Base-by-base conservation (phyloP, 2,329 filamentous ascomycete genomes). In the Acarospora socialis region DNA sequence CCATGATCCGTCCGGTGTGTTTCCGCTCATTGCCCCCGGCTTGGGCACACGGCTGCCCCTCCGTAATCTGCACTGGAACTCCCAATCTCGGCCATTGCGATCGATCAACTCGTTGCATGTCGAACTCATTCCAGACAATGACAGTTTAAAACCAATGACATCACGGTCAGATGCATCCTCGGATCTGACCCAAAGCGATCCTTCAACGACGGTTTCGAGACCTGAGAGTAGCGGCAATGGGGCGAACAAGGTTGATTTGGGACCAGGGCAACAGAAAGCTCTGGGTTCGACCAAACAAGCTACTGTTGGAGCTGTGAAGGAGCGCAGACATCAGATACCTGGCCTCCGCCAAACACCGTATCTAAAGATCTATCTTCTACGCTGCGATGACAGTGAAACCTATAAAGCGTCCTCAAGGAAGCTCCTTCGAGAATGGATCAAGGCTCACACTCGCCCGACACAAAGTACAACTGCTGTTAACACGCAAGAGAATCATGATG, bases 31-130 rank as follows among this genome's bases (percentile, higher is more conserved):
- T 25, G 77, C 79, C 7, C 73, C 81, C 3, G 75, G 86, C 36
- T 65, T 98, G 36, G 66, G 80, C 23, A 66, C 79, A 24, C 78
- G 81, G 33, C 67, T 95, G 0, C 90, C 90, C 20, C 66, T 98
- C 21, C 79, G 77, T 42, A 92, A 95, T 49, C 73, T 98, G 27
- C 83, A 95, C 51, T 98, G 90, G 90, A 92, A 95, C 55, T 93
- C 90, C 9, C 82, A 92, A 39, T 78, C 79, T 17, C 79, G 90
- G 1, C 90, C 90, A 2, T 62, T 95, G 21, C 79, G 90, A 43
- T 94, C 90, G 9, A 98, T 98, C 53, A 79, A 84, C 49, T 86
- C 83, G 8, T 71, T 98, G 23, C 83, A 94, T 49, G 73, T 95
- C 47, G 84, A 93, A 39, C 74, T 95, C 37, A 65, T 86, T n/a